Evolutionary conservation across 1,139 yeast genomes (phyloP), one percentile per base, ranked within the genome.

Genomic region (Sporopachydermia cereana): DNA sequence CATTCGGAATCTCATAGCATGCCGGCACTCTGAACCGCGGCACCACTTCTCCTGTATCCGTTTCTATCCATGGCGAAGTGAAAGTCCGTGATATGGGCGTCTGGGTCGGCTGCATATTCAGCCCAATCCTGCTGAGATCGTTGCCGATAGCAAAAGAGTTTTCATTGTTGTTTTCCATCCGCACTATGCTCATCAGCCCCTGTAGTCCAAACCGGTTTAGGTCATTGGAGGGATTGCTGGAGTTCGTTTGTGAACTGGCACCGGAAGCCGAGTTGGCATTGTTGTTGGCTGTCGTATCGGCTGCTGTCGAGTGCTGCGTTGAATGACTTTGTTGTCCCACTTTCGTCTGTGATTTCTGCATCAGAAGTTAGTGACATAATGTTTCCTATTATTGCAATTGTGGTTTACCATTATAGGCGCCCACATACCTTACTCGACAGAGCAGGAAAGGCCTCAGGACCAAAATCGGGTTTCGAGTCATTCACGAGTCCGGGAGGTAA

Each of bases 51-150:
- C 88, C 79, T 55, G 93, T 71, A 12, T 94, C 77, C 1, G 96
- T 84, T 58, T 89, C 97, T 34, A 84, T 71, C 97, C 97, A 91
- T 12, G 97, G 97, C 12, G 95, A 82, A 24, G 94, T 79, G 57
- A 89, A 77, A n/a, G 79, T 77, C 54, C 74, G 74, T 44, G 89
- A 71, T 29, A 88, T 68, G 49, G 76, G 69, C 17, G 70, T 67
- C 60, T 59, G 61, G 16, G 60, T 54, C 4, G 58, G 58, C 7
- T 67, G 62, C 53, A 83, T 69, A 55, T 84, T 84, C 44, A 86
- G 66, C 17, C 93, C 94, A 41, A 84, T 66, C 53, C 82, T 76
- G 48, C 79, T 76, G 47, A 88, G 66, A 57, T 91, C 97, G 44
- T 83, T 81, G 21, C 97, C 97, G 48, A 85, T 70, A 5, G 95